Evolutionary conservation across 1,284 basidiomycete genomes (phyloP), one percentile per base, ranked within the genome.

Genomic region (Ceratobasidium sp.): DNA sequence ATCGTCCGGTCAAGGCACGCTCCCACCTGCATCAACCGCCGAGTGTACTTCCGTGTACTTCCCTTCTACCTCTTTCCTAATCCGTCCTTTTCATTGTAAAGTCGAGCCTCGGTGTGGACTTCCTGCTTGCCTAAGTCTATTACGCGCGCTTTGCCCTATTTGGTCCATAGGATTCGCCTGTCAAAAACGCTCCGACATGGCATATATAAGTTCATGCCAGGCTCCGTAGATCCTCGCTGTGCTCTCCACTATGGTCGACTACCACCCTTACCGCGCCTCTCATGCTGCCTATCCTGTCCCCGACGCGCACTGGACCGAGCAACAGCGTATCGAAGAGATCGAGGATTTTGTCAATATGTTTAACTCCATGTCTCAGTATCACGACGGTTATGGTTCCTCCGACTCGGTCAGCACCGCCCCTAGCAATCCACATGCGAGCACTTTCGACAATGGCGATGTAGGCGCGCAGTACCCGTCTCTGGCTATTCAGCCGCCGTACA

Each of bases 221-320:
- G 46, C 44, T 46, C 4, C 46, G n/a, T 67, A 26, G n/a, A 33
- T 48, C 33, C 2, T 23, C 40, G 44, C 65, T 65, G 64, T 48
- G n/a, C 65, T 17, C 46, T 48, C 64, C 64, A 28, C 46, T 33
- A 67, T 67, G 65, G 46, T 52, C 44, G n/a, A 67, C 65, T 52
- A 67, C 23, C 46, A 52, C 2, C 28, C 17, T 26, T 3, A 48
- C 46, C n/a, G n/a, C n/a, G n/a, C n/a, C n/a, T n/a, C n/a, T n/a
- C 46, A 67, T 15, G 7, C 64, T 48, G 28, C 59, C 28, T 26
- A 28, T 17, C 40, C 38, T 26, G 26, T 23, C 33, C 33, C 59
- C 33, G 33, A 62, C 38, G 33, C 10, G 6, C 3, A 38, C 59
- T 40, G 33, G 28, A 38, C 38, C 59, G 6, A n/a, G n/a, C n/a